Percentiles rank a stretch among this genome's conserved stretches.
These are phyloP conservation scores for Scalesia atractyloides DNA, from an alignment of 129 eudicot species.

Conservation along the genomic window DNA sequence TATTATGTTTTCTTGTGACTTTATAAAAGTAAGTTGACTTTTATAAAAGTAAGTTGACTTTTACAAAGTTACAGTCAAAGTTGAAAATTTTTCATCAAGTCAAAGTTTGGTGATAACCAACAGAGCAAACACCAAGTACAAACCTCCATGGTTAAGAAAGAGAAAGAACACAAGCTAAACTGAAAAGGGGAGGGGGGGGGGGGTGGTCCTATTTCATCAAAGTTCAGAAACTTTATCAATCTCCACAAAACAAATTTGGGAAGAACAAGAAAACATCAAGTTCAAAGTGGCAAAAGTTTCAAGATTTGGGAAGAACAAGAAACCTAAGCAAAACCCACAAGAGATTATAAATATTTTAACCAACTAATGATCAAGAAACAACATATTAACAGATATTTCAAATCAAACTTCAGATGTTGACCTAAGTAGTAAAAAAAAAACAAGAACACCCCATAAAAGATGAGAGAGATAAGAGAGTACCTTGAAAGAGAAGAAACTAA, in stretches of 20 bases:
- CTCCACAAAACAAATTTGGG: neutral
- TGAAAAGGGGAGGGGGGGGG: neutral
- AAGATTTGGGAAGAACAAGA: conserved; percentile 19
- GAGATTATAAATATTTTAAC: neutral
- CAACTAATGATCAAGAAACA: neutral
- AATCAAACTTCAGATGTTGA: conserved; percentile 16
- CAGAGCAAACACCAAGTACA: conserved; percentile 7
- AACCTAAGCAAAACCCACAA: conserved; percentile 23
- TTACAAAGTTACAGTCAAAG: neutral
- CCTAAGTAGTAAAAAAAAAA: conserved; percentile 13
- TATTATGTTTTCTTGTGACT: neutral
- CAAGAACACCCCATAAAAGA: conserved; percentile 1
- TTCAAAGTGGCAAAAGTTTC: conserved; percentile 1
- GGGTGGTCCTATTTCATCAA: neutral
- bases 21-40: neutral
- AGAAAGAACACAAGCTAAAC: neutral
- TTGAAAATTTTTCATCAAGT: neutral
- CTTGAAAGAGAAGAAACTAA: conserved; percentile 27
- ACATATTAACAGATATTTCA: neutral
- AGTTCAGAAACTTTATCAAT: neutral
- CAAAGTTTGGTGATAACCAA: conserved; percentile 14
- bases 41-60: neutral
- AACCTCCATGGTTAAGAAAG: conserved; percentile 6
- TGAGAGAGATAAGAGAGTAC: conserved; percentile 16
- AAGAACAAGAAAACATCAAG: conserved; percentile 9